phyloP scores from a whole-genome alignment of 805 yeast genomes.

The Debaryomyces tyrocola region DNA sequence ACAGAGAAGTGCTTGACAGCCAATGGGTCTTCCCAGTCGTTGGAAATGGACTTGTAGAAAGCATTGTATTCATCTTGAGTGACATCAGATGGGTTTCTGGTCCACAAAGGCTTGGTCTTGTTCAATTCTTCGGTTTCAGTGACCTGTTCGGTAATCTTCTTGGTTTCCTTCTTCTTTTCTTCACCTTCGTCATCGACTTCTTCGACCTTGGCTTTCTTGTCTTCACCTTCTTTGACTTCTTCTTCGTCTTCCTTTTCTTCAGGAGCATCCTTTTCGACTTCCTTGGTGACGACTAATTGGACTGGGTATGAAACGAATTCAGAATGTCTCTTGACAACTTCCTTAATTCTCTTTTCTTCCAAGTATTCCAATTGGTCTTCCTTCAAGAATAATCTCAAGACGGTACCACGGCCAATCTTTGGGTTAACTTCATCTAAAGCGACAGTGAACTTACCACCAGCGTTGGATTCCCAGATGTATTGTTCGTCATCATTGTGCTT shows the following conservation, averaged over 20 bases:
- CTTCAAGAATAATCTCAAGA: slow-evolving; percentile 93
- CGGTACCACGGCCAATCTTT: slow-evolving; percentile 90
- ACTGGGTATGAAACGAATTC: slow-evolving; percentile 99
- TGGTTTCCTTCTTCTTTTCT: slow-evolving; percentile 71
- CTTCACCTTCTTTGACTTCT: slow-evolving; percentile 37
- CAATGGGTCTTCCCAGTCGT: slow-evolving; percentile 99
- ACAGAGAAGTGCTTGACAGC: slow-evolving; percentile 99
- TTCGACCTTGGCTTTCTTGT: slow-evolving; percentile 71
- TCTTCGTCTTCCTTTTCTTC: slow-evolving; percentile 51
- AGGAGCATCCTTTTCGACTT: slow-evolving; percentile 97
- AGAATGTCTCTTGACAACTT: slow-evolving; percentile 98
- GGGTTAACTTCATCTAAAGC: slow-evolving; percentile 86
- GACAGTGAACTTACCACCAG: slow-evolving; percentile 99
- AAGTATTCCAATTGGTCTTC: slow-evolving; percentile 98
- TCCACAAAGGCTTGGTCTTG: slow-evolving; percentile 99
- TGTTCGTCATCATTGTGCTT: slow-evolving; percentile 99
- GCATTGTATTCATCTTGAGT: slow-evolving; percentile 98
- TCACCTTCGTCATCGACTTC: slow-evolving; percentile 75
- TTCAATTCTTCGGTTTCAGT: slow-evolving; percentile 97
- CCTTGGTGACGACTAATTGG: slow-evolving; percentile 97
- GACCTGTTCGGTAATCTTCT: slow-evolving; percentile 89
- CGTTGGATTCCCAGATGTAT: slow-evolving; percentile 99
- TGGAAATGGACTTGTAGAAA: slow-evolving; percentile 98
- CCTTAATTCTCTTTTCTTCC: slow-evolving; percentile 99
- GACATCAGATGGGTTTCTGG: slow-evolving; percentile 97